These are phyloP conservation scores for Eimeria acervulina DNA, from an alignment of 169 alveolate genomes.

Conservation along the genomic window DNA sequence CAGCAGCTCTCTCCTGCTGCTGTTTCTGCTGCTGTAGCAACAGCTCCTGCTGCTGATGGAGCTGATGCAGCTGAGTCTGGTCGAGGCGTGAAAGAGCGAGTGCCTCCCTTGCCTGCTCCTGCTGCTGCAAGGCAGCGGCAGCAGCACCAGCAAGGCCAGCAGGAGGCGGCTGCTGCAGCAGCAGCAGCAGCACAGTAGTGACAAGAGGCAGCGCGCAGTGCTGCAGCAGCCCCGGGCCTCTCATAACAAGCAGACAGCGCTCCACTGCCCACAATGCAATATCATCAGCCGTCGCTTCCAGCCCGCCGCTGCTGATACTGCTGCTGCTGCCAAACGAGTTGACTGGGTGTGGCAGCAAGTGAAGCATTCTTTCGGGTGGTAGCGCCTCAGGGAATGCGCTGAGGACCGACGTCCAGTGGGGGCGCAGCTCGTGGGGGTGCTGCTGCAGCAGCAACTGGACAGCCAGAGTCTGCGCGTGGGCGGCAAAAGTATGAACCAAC, in stretches of 20 bases:
- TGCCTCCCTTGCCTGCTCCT: slow-evolving; percentile 54
- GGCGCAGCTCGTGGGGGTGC: slow-evolving; percentile 12
- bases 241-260: slow-evolving; percentile 30
- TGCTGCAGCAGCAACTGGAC: slow-evolving; percentile 76
- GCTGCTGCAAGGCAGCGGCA: slow-evolving; percentile 54
- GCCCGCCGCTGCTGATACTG: slow-evolving; percentile 48
- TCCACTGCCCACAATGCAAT: slow-evolving; percentile 20
- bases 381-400: slow-evolving; percentile 59
- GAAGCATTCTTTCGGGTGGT: slow-evolving; percentile 32
- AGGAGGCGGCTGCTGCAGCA: slow-evolving; percentile 35
- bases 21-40: slow-evolving; percentile 33
- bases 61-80: slow-evolving; percentile 56
- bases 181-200: slow-evolving; percentile 48
- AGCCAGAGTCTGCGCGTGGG: slow-evolving; percentile 54
- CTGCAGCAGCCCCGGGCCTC: slow-evolving; percentile 71
- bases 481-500: slow-evolving; percentile 20
- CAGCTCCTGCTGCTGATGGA: slow-evolving; percentile 50
- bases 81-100: slow-evolving; percentile 38
- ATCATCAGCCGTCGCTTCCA: slow-evolving; percentile 13
- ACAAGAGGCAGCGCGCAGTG: slow-evolving; percentile 67
- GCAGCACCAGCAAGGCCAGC: slow-evolving; percentile 61
- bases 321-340: not conserved
- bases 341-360: slow-evolving; percentile 27
- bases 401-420: slow-evolving; percentile 53
- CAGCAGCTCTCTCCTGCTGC: slow-evolving; percentile 64